Conservation (phyloP, 352 stramenopile genomes). For the Globisporangium barbulae region DNA sequence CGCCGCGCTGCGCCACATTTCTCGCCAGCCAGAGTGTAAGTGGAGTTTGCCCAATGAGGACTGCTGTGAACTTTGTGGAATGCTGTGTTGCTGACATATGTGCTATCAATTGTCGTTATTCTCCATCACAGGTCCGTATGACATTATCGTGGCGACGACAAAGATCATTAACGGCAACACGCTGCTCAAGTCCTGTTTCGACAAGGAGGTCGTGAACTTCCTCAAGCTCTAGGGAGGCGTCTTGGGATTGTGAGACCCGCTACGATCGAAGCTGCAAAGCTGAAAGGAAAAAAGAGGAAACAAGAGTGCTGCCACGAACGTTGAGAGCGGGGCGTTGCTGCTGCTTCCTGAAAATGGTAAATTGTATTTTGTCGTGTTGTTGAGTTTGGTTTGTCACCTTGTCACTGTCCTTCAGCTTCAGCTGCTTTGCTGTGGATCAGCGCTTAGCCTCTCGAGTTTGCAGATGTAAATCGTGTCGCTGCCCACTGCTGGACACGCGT, state of each 20-base stretch:
- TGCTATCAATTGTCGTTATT: not conserved
- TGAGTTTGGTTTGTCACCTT: not conserved
- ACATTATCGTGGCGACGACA: slow-evolving; percentile 93
- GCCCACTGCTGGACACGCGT: slow-evolving; percentile 10
- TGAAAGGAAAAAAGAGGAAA: not conserved
- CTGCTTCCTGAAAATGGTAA: not conserved
- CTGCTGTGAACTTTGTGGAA: slow-evolving; percentile 4
- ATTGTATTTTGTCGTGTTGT: not conserved
- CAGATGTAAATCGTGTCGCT: slow-evolving; percentile 53
- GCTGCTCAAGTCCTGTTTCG: slow-evolving; percentile 85
- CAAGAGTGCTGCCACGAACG: too few species aligned
- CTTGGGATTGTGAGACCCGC: not conserved
- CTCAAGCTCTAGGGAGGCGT: slow-evolving; percentile 49
- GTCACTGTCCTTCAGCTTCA: not conserved
- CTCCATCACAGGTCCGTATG: slow-evolving; percentile 57
- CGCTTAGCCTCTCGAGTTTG: slow-evolving; percentile 17
- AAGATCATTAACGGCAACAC: slow-evolving; percentile 89
- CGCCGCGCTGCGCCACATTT: slow-evolving; percentile 93
- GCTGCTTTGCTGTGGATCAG: not conserved
- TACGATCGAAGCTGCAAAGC: not conserved
- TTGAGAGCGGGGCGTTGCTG: not conserved
- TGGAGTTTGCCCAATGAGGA: slow-evolving; percentile 20
- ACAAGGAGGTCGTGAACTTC: slow-evolving; percentile 78
- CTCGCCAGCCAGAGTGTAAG: slow-evolving; percentile 87
- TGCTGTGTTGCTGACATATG: slow-evolving; percentile 6